These are phyloP conservation scores for Waltiozyma sp. DNA, from an alignment of 1,139 yeast species.

Conservation along the genomic window DNA sequence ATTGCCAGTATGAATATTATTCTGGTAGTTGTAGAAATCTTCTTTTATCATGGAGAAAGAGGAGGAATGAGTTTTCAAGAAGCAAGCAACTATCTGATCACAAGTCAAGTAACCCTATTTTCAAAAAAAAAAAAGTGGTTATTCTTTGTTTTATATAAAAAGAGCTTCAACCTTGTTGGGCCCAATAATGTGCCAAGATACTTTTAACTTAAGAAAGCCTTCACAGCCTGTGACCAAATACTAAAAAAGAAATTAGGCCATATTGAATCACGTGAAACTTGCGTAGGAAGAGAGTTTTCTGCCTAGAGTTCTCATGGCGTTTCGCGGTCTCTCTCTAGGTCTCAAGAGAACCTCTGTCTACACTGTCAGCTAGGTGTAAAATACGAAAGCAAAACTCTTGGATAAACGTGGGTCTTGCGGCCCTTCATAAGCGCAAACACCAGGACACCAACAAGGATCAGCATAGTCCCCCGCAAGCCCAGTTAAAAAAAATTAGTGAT, in stretches of 20 bases:
- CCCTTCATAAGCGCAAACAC: no score
- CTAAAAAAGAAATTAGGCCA: not conserved
- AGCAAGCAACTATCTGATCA: no score
- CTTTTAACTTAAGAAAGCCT: no score
- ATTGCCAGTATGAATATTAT: not conserved
- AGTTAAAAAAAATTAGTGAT: no score
- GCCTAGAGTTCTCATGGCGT: not conserved
- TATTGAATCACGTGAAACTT: not conserved
- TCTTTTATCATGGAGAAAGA: not conserved
- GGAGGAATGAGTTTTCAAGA: not conserved
- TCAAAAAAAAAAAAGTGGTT: no score
- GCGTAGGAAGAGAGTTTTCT: not conserved
- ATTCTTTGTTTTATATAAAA: not conserved
- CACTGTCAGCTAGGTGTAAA: not conserved
- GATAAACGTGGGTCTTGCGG: no score
- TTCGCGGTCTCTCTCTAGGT: not conserved
- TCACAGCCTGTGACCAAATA: not conserved
- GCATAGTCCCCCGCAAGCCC: no score
- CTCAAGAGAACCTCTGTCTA: not conserved
- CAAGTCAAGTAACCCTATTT: no score
- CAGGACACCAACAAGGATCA: no score
- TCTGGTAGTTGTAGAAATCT: not conserved
- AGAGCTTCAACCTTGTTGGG: not conserved
- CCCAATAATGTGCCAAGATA: not conserved
- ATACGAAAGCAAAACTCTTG: no score